Conservation (phyloP, 306 rosid genomes). For the Astragalus glycyphyllos region DNA sequence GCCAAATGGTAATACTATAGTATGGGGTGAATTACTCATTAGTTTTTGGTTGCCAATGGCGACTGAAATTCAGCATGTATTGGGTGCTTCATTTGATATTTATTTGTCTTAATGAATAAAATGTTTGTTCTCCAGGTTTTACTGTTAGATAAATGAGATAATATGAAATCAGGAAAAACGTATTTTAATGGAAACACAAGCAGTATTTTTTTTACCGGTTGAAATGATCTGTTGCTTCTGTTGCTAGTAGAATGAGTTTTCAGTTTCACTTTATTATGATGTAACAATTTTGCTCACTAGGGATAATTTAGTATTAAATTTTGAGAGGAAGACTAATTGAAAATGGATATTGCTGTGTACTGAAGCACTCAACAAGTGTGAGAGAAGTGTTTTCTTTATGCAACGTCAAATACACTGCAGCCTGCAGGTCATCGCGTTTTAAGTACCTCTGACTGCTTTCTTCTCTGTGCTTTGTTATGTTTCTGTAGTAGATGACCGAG, state of each 20-base stretch:
- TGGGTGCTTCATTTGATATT: conserved; percentile 28
- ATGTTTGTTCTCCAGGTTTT: conserved; percentile 27
- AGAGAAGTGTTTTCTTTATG: not conserved
- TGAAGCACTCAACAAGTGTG: not conserved
- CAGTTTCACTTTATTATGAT: not conserved
- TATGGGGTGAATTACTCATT: not conserved
- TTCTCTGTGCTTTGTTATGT: not conserved
- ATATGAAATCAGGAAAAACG: not conserved
- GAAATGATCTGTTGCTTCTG: conserved; percentile 12
- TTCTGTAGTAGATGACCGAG: not conserved
- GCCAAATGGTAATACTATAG: not conserved
- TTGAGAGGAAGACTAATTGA: not conserved
- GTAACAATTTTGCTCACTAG: not conserved
- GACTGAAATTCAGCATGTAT: conserved; percentile 22
- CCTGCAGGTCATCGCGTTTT: not conserved
- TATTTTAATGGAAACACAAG: conserved; percentile 1
- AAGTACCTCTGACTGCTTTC: not conserved
- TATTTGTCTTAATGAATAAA: not conserved
- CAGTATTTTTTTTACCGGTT: conserved; percentile 1
- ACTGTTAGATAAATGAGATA: not conserved
- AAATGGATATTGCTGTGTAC: too few relatives aligned
- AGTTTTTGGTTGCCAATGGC: not conserved
- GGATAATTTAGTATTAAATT: not conserved
- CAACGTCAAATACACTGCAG: not conserved
- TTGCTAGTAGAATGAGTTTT: not conserved